Evolutionary conservation across 139 green algal species (phyloP).

Genomic region (Chlamydomonas sp.): DNA sequence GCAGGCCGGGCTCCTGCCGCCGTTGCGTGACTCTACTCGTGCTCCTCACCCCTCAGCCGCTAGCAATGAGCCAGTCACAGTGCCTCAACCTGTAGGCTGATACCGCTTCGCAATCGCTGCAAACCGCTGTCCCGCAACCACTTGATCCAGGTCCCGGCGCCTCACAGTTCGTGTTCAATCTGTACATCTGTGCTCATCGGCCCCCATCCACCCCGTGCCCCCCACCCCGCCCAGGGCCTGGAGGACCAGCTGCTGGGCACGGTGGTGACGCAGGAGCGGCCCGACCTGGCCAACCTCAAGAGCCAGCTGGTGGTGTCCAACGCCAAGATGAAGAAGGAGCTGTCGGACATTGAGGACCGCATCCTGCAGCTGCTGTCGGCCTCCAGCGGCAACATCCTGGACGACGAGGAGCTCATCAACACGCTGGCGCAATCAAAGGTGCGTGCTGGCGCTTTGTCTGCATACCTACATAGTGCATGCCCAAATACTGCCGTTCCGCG

Average conservation of each 20-base stretch:
- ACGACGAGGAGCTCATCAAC: slow-evolving; percentile 87
- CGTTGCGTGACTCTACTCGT: not conserved
- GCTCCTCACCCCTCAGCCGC: not conserved
- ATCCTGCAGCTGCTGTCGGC: slow-evolving; percentile 70
- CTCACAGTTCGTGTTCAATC: not conserved
- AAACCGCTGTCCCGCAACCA: no score
- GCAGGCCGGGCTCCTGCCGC: no score
- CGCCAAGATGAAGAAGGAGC: slow-evolving; percentile 88
- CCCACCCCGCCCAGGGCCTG: slow-evolving; percentile 55
- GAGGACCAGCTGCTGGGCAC: slow-evolving; percentile 84
- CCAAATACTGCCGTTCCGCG: no score
- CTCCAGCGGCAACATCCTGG: slow-evolving; percentile 78
- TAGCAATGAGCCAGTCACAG: no score
- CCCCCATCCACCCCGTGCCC: not conserved
- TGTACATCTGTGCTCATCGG: not conserved
- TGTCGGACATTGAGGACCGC: slow-evolving; percentile 83
- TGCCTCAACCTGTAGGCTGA: no score
- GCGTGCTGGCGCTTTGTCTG: no score
- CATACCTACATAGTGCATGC: no score
- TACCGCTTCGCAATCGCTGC: no score
- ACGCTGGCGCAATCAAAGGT: slow-evolving; percentile 81
- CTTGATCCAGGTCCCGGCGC: no score
- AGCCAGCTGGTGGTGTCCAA: slow-evolving; percentile 81
- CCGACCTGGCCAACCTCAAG: slow-evolving; percentile 70
- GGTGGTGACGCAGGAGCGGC: slow-evolving; percentile 77